Base-by-base conservation (phyloP, 441 rosid genomes). In the Gossypium aridum region DNA sequence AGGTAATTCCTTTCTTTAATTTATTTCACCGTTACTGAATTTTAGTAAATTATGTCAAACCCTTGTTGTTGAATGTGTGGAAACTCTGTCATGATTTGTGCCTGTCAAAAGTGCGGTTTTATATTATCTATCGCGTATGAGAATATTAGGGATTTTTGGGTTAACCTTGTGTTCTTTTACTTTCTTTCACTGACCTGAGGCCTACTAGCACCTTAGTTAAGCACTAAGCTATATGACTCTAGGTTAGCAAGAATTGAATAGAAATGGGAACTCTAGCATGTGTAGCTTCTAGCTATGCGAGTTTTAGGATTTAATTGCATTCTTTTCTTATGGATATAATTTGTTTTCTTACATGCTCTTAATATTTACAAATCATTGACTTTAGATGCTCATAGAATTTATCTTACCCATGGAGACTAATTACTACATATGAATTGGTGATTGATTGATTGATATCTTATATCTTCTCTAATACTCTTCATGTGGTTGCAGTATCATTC, bases 1-100 rank as follows among this genome's bases (percentile, higher is more conserved):
- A 93, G 96, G 98, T 94, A 60, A 10, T 65, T 70, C 28, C 22
- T 20, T 47, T 56, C 45, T 49, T 26, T 9, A n/a, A 9, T 53
- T 14, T 31, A 1, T 70, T 75, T 51, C 1, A 13, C 16, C 9
- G 51, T 25, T 63, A 62, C 67, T 49, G 70, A 49, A 62, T 73
- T 60, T 60, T 61, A 25, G 28, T 53, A 53, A 25, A 17, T 28
- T 47, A 23, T n/a, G 49, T 53, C 47, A 70, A 16, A 22, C 62
- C 2, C 53, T 68, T 51, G 60, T 25, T 68, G 45, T 68, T 68
- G 60, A 49, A 25, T 26, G 43, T 25, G n/a, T 68, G 25, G 45
- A 2, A 16, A 51, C 60, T 25, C 37, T 49, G 12, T 37, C 22
- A 5, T 47, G 16, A 22, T 22, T 22, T 45, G 20, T 67, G 71